These are phyloP conservation scores for Microdochium paspali DNA, from an alignment of 2,329 filamentous ascomycete species.

Conservation along the genomic window DNA sequence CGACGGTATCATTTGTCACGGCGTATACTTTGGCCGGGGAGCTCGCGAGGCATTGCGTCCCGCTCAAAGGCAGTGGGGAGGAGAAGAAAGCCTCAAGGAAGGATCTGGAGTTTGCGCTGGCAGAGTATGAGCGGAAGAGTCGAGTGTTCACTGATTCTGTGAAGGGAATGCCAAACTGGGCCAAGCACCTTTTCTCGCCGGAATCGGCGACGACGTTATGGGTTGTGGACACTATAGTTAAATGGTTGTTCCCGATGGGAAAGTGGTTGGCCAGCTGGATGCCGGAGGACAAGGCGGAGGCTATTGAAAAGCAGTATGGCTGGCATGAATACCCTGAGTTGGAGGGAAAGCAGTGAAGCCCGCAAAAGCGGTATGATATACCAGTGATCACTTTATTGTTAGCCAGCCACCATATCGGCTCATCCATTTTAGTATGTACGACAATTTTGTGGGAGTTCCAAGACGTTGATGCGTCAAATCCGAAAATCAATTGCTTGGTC, in stretches of 20 bases:
- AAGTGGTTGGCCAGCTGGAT: background rate
- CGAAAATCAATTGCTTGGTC: no score
- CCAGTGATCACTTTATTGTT: no score
- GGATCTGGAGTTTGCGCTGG: constrained; percentile 13
- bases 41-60: constrained; percentile 15
- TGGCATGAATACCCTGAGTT: background rate
- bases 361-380: no score
- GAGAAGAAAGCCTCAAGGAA: background rate
- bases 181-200: background rate
- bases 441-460: no score
- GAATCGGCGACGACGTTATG: background rate
- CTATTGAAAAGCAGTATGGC: background rate
- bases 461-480: no score
- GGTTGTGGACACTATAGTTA: background rate
- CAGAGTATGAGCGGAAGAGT: constrained; percentile 26
- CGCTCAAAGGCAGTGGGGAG: constrained; percentile 8
- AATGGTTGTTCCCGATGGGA: background rate
- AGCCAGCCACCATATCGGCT: no score
- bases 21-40: constrained; percentile 43
- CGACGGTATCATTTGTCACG: constrained; percentile 30
- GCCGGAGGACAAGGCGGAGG: background rate
- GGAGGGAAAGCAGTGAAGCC: background rate
- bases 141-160: background rate
- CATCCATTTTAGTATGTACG: no score
- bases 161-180: background rate